A percentile compares a stretch with the other conserved stretches of the same genome.
phyloP scores from a whole-genome alignment of 306 rosid genomes.

The Medicago ruthenica region DNA sequence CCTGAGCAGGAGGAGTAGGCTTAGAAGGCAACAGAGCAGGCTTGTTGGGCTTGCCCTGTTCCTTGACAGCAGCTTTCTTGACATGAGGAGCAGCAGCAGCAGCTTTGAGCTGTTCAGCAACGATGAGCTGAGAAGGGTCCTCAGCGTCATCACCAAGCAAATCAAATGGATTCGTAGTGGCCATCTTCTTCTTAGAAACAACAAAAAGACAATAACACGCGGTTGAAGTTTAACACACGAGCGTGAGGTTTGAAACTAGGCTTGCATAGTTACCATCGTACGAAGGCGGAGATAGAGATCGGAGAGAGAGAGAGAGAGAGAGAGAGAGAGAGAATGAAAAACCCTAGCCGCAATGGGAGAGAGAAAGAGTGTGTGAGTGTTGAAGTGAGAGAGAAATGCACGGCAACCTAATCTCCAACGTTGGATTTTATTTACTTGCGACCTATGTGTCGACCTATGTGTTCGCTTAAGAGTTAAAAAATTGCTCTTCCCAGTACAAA shows the following conservation, averaged over 20 bases:
- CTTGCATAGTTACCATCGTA: constrained; percentile 53
- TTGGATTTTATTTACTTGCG: constrained; percentile 40
- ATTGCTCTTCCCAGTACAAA: too few species aligned
- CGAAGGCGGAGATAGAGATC: constrained; percentile 29
- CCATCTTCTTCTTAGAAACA: constrained; percentile 54
- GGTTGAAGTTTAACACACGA: too few species aligned
- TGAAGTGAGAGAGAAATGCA: neutral
- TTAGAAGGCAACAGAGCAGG: constrained; percentile 78
- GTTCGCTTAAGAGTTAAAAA: neutral
- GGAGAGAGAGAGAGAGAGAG: neutral
- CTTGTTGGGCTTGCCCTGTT: constrained; percentile 54
- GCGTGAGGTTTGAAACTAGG: constrained; percentile 1
- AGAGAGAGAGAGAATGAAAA: constrained; percentile 44
- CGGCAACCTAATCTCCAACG: constrained; percentile 52
- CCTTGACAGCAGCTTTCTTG: constrained; percentile 51
- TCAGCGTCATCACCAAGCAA: constrained; percentile 93
- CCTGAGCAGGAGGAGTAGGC: constrained; percentile 83
- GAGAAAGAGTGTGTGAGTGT: constrained; percentile 27
- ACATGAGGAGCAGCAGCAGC: constrained; percentile 40
- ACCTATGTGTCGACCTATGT: too few species aligned
- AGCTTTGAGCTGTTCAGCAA: constrained; percentile 62
- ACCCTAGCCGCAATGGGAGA: constrained; percentile 80
- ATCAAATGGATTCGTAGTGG: constrained; percentile 86
- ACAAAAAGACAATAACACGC: too few species aligned
- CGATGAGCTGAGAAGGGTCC: constrained; percentile 80